Evolutionary conservation across 2,329 filamentous ascomycete genomes (phyloP), one percentile per base, ranked within the genome.

Genomic region (Pyricularia pennisetigena): DNA sequence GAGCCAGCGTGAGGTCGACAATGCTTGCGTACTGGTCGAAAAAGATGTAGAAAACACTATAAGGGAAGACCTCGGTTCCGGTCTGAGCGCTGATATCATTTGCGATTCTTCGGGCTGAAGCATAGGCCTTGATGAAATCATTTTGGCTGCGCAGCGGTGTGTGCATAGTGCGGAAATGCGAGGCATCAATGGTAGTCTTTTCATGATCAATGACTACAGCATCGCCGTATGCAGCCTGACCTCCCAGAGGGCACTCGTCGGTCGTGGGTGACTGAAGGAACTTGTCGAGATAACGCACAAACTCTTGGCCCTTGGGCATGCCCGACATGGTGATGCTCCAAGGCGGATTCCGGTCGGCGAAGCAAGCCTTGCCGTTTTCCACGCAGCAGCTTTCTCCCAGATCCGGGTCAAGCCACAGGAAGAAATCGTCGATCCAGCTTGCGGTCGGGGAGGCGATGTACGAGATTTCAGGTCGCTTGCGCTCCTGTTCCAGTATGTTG

Each of bases 11-110:
- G 4, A 98, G 84, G 12, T 85, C 84, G 24, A 97, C 88, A 70
- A 99, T 98, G 69, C 86, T 87, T 6, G 92, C 86, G 75, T 99
- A 99, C 77, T 98, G 95, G 76, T 99, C 95, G 77, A 99, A 99
- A 85, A 98, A 99, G 77, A 99, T 94, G 81, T 99, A 99, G 78
- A 97, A 97, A 70, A 97, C 90, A 73, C 92, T 96, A 81, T 99
- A 99, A 0, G 95, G 93, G 83, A 99, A 99, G 3, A 99, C 89
- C 28, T 95, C 89, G 26, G 92, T 87, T 5, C 88, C 86, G 4
- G 93, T 94, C 67, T 85, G 83, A 67, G 85, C 79, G 16, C 85
- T 89, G 67, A 99, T 89, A 30, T 91, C 90, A 14, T 88, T 81
- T 0, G 94, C 89, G 71, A 99, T 97, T 70, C 95, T 91, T 23